phyloP scores from a whole-genome alignment of 805 yeast species.

The Dipodascopsis tothii region DNA sequence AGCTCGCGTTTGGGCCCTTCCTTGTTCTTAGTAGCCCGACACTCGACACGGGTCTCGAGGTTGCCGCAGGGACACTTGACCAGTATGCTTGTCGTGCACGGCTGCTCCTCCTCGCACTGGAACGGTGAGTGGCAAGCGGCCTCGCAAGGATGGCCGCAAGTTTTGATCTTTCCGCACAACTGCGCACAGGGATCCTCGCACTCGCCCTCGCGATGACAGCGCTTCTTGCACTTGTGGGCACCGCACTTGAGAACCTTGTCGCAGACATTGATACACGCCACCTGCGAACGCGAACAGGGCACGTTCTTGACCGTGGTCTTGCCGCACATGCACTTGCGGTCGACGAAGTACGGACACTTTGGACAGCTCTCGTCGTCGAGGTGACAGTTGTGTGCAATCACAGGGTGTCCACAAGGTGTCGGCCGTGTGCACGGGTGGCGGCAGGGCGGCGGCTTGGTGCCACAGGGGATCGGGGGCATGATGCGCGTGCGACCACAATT shows the following conservation, averaged over 20 bases:
- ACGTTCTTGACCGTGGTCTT: slow-evolving; percentile 49
- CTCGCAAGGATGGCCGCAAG: slow-evolving; percentile 65
- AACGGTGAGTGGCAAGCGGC: slow-evolving; percentile 56
- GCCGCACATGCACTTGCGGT: slow-evolving; percentile 58
- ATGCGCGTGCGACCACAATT: slow-evolving; percentile 29
- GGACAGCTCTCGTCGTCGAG: slow-evolving; percentile 60
- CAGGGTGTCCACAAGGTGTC: slow-evolving; percentile 29
- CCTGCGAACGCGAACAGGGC: slow-evolving; percentile 59
- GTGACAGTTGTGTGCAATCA: slow-evolving; percentile 62
- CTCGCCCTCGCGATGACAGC: slow-evolving; percentile 53
- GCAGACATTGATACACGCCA: slow-evolving; percentile 65
- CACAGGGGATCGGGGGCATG: slow-evolving; percentile 32
- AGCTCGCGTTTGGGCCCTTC: slow-evolving; percentile 37
- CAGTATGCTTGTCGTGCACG: slow-evolving; percentile 39
- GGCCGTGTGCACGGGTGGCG: slow-evolving; percentile 22
- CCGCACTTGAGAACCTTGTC: slow-evolving; percentile 44
- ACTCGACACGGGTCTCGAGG: slow-evolving; percentile 39
- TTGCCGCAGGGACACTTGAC: slow-evolving; percentile 63
- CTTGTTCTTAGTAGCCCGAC: slow-evolving; percentile 42
- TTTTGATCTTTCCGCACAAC: slow-evolving; percentile 45
- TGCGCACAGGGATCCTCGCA: slow-evolving; percentile 56
- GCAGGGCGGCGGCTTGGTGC: slow-evolving; percentile 28
- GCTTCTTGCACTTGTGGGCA: slow-evolving; percentile 44
- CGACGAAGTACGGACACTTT: slow-evolving; percentile 52
- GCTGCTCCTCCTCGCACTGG: slow-evolving; percentile 44